Evolutionary conservation across 192 early-diverging fungal species (phyloP).

Genomic region (Spizellomyces punctatus): DNA sequence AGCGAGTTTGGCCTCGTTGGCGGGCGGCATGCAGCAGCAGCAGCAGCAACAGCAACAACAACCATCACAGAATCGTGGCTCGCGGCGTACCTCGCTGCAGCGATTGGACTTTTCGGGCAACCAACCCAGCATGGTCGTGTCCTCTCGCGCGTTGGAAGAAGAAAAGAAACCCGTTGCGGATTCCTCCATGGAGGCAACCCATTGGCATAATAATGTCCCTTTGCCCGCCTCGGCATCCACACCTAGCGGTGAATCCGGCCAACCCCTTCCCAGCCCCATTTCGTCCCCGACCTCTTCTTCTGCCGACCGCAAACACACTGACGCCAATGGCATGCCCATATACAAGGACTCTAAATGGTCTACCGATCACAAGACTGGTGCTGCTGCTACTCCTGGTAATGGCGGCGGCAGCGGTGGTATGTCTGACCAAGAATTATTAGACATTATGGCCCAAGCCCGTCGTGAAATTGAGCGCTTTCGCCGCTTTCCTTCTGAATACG

Average conservation of each 20-base stretch:
- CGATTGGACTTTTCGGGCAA: not conserved
- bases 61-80: too few relatives aligned
- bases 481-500: not conserved
- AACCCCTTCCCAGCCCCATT: too few relatives aligned
- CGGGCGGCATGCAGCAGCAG: not conserved
- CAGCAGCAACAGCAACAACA: not conserved
- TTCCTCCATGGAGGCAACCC: not conserved
- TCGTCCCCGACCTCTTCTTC: not conserved
- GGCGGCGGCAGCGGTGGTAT: not conserved
- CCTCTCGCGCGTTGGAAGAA: not conserved
- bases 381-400: not conserved
- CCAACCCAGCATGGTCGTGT: not conserved
- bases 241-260: not conserved
- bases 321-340: not conserved
- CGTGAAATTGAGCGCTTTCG: not conserved
- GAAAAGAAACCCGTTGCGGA: not conserved
- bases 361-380: too few relatives aligned
- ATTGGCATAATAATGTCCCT: too few relatives aligned
- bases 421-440: slow-evolving; percentile 2
- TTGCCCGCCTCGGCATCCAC: not conserved
- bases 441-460: slow-evolving; percentile 8
- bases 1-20: not conserved
- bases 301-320: not conserved
- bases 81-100: too few relatives aligned
- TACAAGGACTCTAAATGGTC: too few relatives aligned